Conservation (phyloP, 257 asterid species). For the Nemophila menziesii region DNA sequence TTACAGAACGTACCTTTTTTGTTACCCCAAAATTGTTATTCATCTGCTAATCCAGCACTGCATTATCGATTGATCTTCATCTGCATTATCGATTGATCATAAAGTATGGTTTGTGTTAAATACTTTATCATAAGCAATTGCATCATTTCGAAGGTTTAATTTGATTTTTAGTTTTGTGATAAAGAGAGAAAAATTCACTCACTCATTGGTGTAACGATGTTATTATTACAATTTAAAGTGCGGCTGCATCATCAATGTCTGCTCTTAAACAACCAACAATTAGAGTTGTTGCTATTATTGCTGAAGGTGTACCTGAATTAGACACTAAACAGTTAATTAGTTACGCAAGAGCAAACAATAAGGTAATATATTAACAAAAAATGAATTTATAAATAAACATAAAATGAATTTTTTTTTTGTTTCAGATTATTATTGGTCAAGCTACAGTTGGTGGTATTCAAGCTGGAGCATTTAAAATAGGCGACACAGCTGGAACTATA, state of each 20-base stretch:
- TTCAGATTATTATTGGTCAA: conserved; percentile 89
- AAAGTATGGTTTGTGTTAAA: no score
- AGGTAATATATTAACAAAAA: conserved; percentile 30
- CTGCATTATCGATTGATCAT: no score
- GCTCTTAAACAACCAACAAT: conserved; percentile 98
- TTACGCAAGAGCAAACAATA: conserved; percentile 91
- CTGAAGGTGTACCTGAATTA: conserved; percentile 98
- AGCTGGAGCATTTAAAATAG: conserved; percentile 99
- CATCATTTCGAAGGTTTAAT: no score
- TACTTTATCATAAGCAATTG: no score
- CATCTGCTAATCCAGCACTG: no score
- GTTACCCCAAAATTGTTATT: no score
- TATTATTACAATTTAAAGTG: conserved; percentile 76
- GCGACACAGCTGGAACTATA: conserved; percentile 98
- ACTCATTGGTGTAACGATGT: conserved; percentile 10
- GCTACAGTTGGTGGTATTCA: conserved; percentile 99
- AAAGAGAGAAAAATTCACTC: no score
- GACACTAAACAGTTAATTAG: conserved; percentile 95
- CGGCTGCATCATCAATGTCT: conserved; percentile 94
- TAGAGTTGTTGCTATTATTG: conserved; percentile 91
- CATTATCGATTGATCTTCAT: conserved; percentile 7
- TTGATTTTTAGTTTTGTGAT: no score
- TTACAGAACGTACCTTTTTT: no score
- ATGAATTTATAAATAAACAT: not conserved
- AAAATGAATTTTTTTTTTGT: no score